These are phyloP conservation scores for Bassia scoparia DNA, from an alignment of 148 eudicot genomes.

Conservation along the genomic window DNA sequence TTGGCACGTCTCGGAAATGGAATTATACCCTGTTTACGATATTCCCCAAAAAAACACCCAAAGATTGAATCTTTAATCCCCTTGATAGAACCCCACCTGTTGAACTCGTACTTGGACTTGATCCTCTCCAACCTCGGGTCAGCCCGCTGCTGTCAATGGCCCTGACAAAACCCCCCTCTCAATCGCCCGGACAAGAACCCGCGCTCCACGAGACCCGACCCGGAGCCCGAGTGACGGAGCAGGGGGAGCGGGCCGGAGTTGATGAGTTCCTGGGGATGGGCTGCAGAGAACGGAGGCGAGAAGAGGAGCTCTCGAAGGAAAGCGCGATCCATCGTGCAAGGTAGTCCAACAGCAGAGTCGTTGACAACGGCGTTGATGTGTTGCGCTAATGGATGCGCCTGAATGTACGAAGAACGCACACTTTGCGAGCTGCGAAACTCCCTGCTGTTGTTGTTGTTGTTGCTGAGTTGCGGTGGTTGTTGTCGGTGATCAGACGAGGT, in stretches of 20 bases:
- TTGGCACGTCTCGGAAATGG: background rate
- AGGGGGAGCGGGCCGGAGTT: constrained; percentile 69
- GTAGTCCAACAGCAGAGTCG: constrained; percentile 30
- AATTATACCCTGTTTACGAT: constrained; percentile 14
- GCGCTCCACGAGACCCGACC: constrained; percentile 79
- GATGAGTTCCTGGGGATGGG: constrained; percentile 53
- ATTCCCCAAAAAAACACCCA: constrained; percentile 24
- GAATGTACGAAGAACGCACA: constrained; percentile 54
- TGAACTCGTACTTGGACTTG: constrained; percentile 33
- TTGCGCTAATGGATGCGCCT: constrained; percentile 92
- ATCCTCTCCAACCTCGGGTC: constrained; percentile 4
- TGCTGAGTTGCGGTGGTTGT: constrained; percentile 24
- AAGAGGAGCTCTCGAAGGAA: constrained; percentile 83
- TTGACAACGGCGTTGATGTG: constrained; percentile 73
- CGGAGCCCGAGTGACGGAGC: constrained; percentile 37
- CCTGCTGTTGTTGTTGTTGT: background rate
- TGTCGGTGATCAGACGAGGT: constrained; percentile 29
- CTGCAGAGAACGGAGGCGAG: constrained; percentile 68
- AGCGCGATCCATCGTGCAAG: constrained; percentile 40
- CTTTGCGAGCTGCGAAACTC: background rate
- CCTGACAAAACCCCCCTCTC: constrained; percentile 59
- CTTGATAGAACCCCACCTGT: constrained; percentile 45
- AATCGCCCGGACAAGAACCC: constrained; percentile 84
- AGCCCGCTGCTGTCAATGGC: constrained; percentile 38
- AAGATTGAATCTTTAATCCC: constrained; percentile 45